Percentiles rank a stretch among this genome's conserved stretches.
Conservation (phyloP, 2,329 filamentous ascomycete species). For the Amauroascus verrucosus region DNA sequence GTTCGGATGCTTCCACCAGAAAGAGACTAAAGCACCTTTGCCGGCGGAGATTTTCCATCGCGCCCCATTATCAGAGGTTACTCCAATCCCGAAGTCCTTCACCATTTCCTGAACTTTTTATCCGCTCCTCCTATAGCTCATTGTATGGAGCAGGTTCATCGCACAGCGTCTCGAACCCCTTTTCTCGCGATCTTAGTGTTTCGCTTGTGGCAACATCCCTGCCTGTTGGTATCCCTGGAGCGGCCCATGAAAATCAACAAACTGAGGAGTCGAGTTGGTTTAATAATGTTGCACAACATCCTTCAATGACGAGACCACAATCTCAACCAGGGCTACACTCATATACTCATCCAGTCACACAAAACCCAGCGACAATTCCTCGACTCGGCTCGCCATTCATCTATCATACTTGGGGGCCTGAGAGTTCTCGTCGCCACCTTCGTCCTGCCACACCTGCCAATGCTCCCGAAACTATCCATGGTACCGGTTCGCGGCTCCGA, state of each 20-base stretch:
- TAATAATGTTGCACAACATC: constrained; percentile 21
- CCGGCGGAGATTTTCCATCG: constrained; percentile 51
- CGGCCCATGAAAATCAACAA: constrained; percentile 22
- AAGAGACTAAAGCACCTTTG: constrained; percentile 50
- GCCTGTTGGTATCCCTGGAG: constrained; percentile 27
- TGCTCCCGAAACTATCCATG: constrained; percentile 38
- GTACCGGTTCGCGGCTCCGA: constrained; percentile 34
- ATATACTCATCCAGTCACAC: background rate
- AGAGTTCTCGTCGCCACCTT: constrained; percentile 26
- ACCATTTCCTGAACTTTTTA: constrained; percentile 39
- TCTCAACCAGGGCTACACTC: constrained; percentile 11
- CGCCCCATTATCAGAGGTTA: constrained; percentile 54
- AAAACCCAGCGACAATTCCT: constrained; percentile 25
- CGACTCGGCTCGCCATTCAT: constrained; percentile 42
- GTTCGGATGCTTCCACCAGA: constrained; percentile 48
- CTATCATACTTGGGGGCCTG: constrained; percentile 42
- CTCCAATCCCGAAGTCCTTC: constrained; percentile 52
- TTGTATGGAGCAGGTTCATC: constrained; percentile 17
- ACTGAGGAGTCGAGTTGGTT: constrained; percentile 22
- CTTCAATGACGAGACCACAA: background rate
- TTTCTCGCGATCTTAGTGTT: constrained; percentile 38
- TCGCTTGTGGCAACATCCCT: constrained; percentile 35
- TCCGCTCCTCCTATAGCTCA: constrained; percentile 24
- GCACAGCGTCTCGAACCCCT: constrained; percentile 24
- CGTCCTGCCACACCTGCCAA: constrained; percentile 26